Evolutionary conservation across 805 yeast genomes (phyloP).

Genomic region (Zygotorulaspora florentina): DNA sequence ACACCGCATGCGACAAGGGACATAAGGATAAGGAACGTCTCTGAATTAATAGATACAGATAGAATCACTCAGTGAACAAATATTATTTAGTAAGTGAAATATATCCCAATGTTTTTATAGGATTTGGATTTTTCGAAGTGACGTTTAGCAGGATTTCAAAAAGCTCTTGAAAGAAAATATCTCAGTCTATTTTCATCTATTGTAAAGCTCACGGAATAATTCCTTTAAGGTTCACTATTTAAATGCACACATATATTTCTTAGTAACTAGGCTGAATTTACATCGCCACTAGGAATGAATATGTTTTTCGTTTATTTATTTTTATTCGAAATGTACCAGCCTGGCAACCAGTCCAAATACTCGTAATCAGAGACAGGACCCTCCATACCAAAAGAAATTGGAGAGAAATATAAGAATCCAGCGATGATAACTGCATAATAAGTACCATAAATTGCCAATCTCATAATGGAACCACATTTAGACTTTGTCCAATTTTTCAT

Average conservation of each 20-base stretch:
- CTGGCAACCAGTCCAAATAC: conserved; percentile 46
- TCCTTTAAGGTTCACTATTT: conserved; percentile 1
- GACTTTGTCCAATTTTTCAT: conserved; percentile 32
- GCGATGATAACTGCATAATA: conserved; percentile 45
- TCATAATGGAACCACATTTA: conserved; percentile 25
- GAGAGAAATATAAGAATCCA: conserved; percentile 57
- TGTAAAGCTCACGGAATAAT: too few species aligned
- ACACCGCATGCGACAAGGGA: conserved; percentile 35
- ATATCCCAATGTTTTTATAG: not conserved
- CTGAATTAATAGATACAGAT: conserved; percentile 31
- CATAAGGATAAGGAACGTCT: conserved; percentile 20
- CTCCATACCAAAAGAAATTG: conserved; percentile 63
- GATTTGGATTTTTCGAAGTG: not conserved
- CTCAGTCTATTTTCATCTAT: too few species aligned
- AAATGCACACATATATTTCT: not conserved
- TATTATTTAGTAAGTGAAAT: not conserved
- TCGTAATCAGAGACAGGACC: conserved; percentile 41
- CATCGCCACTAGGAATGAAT: not conserved
- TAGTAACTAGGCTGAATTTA: not conserved
- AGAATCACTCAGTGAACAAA: conserved; percentile 30
- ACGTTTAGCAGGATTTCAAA: too few species aligned
- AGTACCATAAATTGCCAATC: conserved; percentile 36
- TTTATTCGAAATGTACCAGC: conserved; percentile 42
- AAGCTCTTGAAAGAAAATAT: too few species aligned
- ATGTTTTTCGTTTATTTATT: conserved; percentile 4